phyloP scores from a whole-genome alignment of 176 grass and related monocot genomes.

The Carex myosuroides region DNA sequence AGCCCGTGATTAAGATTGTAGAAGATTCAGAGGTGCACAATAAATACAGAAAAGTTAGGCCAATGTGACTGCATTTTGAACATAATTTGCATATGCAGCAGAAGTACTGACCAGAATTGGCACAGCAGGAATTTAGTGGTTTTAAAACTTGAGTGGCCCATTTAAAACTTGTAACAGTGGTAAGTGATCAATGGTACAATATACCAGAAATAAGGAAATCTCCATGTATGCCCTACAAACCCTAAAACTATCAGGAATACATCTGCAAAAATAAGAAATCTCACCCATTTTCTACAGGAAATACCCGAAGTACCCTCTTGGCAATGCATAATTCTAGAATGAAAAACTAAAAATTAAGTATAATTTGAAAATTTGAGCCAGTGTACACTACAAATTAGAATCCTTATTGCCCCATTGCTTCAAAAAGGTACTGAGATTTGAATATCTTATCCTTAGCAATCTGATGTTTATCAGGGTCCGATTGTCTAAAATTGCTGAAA shows the following conservation, averaged over 20 bases:
- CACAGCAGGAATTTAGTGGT: background rate
- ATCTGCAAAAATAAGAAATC: background rate
- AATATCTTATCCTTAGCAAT: background rate
- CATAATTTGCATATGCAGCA: background rate
- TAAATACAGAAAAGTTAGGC: background rate
- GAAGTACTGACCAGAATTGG: background rate
- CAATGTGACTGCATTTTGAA: background rate
- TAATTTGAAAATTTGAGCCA: background rate
- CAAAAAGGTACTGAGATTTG: background rate
- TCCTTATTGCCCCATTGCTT: background rate
- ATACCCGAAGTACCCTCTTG: background rate
- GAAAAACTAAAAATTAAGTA: background rate
- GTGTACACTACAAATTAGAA: background rate
- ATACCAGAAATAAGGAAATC: background rate
- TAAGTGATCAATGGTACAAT: background rate
- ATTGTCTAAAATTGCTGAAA: background rate
- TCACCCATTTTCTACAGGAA: background rate
- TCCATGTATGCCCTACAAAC: background rate
- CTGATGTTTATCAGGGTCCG: background rate
- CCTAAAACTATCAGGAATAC: background rate
- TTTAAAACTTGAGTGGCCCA: background rate
- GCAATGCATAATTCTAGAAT: background rate
- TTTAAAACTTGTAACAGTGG: background rate
- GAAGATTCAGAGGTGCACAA: background rate
- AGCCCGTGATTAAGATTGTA: background rate